Conservation (phyloP, 345 rosid genomes). For the Salix koriyanagi region DNA sequence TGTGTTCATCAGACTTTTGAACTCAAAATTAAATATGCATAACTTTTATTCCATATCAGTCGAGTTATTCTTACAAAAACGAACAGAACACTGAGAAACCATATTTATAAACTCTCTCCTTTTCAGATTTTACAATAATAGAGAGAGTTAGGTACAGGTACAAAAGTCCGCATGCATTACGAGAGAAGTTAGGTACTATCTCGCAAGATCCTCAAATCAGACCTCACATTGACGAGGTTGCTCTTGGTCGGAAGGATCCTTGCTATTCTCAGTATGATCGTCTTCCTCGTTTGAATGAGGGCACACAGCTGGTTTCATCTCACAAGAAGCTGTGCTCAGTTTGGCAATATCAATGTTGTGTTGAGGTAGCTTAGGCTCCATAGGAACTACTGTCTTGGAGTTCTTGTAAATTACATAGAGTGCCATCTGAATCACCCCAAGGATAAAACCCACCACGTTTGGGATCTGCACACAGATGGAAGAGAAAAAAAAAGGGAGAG, state of each 20-base stretch:
- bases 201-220: too few relatives aligned
- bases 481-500: background rate
- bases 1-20: too few relatives aligned
- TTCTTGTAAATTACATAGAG: slow-evolving; percentile 31
- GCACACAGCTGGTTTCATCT: slow-evolving; percentile 3
- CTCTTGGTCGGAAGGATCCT: background rate
- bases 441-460: slow-evolving; percentile 34
- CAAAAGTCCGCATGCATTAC: background rate
- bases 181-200: too few relatives aligned
- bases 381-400: background rate
- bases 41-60: too few relatives aligned
- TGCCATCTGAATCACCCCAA: slow-evolving; percentile 41
- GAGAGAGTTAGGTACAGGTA: background rate
- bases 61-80: too few relatives aligned
- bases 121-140: slow-evolving; percentile 2
- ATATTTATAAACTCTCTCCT: background rate
- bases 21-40: too few relatives aligned
- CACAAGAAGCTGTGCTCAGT: background rate
- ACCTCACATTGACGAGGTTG: background rate
- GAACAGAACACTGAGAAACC: too few relatives aligned
- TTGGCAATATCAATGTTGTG: slow-evolving; percentile 4
- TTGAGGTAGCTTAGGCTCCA: background rate
- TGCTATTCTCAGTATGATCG: background rate
- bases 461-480: slow-evolving; percentile 27
- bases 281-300: background rate